A percentile compares a stretch with the other conserved stretches of the same genome.
phyloP scores from a whole-genome alignment of 2,329 filamentous ascomycete species.

The Cadophora malorum region DNA sequence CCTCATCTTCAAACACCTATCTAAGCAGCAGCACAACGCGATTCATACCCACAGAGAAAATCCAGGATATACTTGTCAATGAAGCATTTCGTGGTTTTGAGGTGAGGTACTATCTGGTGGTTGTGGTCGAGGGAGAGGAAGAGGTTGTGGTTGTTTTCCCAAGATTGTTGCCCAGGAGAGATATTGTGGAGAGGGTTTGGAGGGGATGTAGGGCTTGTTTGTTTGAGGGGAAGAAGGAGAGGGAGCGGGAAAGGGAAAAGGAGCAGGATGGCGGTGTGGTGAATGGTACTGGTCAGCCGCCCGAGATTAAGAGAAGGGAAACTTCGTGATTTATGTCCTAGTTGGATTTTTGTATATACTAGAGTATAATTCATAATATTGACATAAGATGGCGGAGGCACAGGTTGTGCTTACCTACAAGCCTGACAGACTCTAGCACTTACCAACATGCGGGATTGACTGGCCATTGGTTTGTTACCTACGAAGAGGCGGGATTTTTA shows the following conservation, averaged over 20 bases:
- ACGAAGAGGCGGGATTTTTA: too few species aligned
- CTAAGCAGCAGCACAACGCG: conserved; percentile 67
- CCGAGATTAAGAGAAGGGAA: conserved; percentile 18
- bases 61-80: conserved; percentile 92
- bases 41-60: conserved; percentile 89
- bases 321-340: conserved; percentile 2
- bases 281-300: background rate
- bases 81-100: conserved; percentile 94
- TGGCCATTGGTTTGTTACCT: too few species aligned
- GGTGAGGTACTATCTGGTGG: conserved; percentile 85
- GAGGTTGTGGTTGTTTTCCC: conserved; percentile 97
- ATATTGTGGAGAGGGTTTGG: conserved; percentile 88
- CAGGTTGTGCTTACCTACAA: too few species aligned
- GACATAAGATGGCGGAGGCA: background rate
- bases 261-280: background rate
- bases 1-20: conserved; percentile 72
- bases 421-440: too few species aligned
- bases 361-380: background rate
- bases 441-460: too few species aligned
- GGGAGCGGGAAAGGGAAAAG: conserved; percentile 25
- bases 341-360: too few species aligned
- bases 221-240: conserved; percentile 66
- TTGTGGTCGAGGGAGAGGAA: conserved; percentile 88
- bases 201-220: conserved; percentile 82
- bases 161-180: conserved; percentile 72